phyloP scores from a whole-genome alignment of 176 grass and related monocot genomes.

The Pontederia paniculata region DNA sequence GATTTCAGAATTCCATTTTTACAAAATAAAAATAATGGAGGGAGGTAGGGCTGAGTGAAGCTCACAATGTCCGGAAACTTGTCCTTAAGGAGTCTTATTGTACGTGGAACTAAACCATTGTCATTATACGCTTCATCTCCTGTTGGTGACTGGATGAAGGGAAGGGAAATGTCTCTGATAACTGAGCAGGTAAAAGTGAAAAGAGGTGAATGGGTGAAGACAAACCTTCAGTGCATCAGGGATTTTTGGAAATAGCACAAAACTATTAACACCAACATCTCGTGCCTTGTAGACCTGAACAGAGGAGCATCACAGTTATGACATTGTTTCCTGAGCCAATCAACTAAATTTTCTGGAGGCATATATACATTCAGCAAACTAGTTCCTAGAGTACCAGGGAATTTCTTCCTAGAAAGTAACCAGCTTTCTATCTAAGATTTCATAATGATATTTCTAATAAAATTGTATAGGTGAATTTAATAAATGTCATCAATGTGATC shows the following conservation, averaged over 20 bases:
- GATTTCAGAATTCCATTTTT: neutral
- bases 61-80: constrained; percentile 93
- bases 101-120: constrained; percentile 77
- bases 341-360: neutral
- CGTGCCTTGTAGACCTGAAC: constrained; percentile 86
- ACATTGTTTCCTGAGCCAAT: neutral
- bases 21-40: neutral
- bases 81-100: constrained; percentile 87
- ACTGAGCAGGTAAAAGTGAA: neutral
- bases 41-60: neutral
- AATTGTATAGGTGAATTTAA: neutral
- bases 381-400: neutral
- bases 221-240: constrained; percentile 92
- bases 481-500: constrained; percentile 1
- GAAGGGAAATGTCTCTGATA: constrained; percentile 10
- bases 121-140: constrained; percentile 91
- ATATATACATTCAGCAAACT: neutral
- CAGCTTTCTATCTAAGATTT: too few species aligned
- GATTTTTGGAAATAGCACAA: constrained; percentile 96
- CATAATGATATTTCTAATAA: neutral
- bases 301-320: constrained; percentile 3
- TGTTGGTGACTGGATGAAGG: constrained; percentile 41
- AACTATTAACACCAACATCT: constrained; percentile 88
- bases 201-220: constrained; percentile 3
- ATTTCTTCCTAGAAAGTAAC: neutral